Percentiles rank a stretch among this genome's conserved stretches.
These are phyloP conservation scores for Phytophthora agathidicida DNA, from an alignment of 352 stramenopile species.

Conservation along the genomic window DNA sequence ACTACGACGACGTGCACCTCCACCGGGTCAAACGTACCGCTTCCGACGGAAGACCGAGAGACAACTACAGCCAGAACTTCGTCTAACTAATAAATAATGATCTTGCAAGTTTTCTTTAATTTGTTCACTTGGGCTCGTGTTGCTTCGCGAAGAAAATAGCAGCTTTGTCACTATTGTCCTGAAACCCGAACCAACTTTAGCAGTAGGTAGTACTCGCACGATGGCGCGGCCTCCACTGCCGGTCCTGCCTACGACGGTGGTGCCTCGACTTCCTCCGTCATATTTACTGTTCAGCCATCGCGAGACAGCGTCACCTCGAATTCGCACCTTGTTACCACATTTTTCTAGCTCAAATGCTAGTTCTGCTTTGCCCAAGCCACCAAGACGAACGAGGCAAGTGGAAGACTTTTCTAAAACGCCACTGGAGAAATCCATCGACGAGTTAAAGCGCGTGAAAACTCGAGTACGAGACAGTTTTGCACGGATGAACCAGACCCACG, in stretches of 20 bases:
- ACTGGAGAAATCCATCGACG: slow-evolving; percentile 33
- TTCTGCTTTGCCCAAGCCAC: neutral
- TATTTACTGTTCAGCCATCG: slow-evolving; percentile 23
- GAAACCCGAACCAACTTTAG: slow-evolving; percentile 18
- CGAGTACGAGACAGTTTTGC: slow-evolving; percentile 28
- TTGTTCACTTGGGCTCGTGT: too few species aligned
- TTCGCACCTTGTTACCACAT: slow-evolving; percentile 26
- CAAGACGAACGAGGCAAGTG: slow-evolving; percentile 17
- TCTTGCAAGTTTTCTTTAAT: too few species aligned
- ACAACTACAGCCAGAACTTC: slow-evolving; percentile 41
- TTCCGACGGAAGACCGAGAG: slow-evolving; percentile 23
- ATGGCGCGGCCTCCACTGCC: slow-evolving; percentile 24
- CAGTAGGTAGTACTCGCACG: neutral
- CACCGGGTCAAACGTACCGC: slow-evolving; percentile 10
- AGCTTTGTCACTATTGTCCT: too few species aligned
- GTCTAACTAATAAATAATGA: slow-evolving; percentile 26
- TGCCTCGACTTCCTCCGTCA: slow-evolving; percentile 19
- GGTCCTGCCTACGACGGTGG: slow-evolving; percentile 3
- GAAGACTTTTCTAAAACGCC: slow-evolving; percentile 34
- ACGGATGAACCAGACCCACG: slow-evolving; percentile 44
- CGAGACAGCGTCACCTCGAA: slow-evolving; percentile 5
- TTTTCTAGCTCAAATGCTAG: slow-evolving; percentile 33
- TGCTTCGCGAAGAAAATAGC: slow-evolving; percentile 16
- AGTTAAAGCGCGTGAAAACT: slow-evolving; percentile 27
- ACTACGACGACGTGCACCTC: slow-evolving; percentile 9